Conservation (phyloP, 148 eudicot genomes). For the Salicornia ramosissima region DNA sequence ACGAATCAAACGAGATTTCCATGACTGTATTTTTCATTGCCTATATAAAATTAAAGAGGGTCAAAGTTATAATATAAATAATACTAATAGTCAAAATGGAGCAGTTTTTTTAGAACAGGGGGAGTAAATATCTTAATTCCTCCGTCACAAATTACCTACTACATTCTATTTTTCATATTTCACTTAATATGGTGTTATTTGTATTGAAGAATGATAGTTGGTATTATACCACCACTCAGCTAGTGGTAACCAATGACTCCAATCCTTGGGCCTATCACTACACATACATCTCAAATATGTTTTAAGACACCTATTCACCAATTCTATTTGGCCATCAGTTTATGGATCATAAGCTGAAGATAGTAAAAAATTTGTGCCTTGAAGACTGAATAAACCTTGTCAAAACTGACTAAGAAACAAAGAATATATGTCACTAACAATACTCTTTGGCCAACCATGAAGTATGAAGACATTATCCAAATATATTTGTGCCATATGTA, state of each 20-base stretch:
- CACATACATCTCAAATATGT: constrained; percentile 4
- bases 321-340: too few species aligned
- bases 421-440: neutral
- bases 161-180: too few species aligned
- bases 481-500: neutral
- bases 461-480: constrained; percentile 1
- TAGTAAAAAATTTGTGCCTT: neutral
- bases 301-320: neutral
- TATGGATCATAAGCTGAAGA: constrained; percentile 1
- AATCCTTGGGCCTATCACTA: neutral
- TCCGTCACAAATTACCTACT: too few species aligned
- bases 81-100: too few species aligned
- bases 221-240: too few species aligned
- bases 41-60: too few species aligned
- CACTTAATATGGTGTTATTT: neutral
- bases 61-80: too few species aligned
- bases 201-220: neutral
- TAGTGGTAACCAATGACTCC: neutral
- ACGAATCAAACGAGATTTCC: too few species aligned
- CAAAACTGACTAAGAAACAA: neutral
- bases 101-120: too few species aligned
- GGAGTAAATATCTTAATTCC: too few species aligned
- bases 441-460: neutral
- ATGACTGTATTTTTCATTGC: too few species aligned
- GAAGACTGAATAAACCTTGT: neutral